Percentiles rank a stretch among this genome's conserved stretches.
phyloP scores from a whole-genome alignment of 305 asterid species.

The Fraxinus greggii region DNA sequence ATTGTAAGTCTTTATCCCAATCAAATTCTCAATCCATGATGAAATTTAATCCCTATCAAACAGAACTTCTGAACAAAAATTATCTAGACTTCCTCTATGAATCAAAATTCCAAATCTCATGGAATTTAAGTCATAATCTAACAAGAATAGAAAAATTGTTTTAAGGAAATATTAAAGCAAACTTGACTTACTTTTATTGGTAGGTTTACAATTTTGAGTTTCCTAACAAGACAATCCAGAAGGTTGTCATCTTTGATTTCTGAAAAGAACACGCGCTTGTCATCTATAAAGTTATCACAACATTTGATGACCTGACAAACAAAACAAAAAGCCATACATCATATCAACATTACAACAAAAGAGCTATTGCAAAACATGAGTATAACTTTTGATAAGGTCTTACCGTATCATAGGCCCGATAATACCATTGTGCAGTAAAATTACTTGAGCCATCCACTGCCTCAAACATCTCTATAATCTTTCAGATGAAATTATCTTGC shows the following conservation, averaged over 20 bases:
- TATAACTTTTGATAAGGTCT: neutral
- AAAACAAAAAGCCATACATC: constrained; percentile 4
- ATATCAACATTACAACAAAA: neutral
- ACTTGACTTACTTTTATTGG: constrained; percentile 36
- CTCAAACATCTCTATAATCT: constrained; percentile 65
- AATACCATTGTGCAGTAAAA: constrained; percentile 77
- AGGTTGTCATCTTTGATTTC: constrained; percentile 67
- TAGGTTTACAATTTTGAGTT: constrained; percentile 33
- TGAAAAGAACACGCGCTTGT: constrained; percentile 58
- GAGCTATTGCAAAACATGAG: neutral
- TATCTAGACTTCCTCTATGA: no score
- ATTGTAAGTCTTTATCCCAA: no score
- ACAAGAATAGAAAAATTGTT: neutral
- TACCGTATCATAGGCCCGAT: constrained; percentile 71
- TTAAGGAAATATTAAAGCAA: neutral
- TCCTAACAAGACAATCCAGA: constrained; percentile 49
- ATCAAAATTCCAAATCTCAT: no score
- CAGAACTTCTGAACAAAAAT: no score
- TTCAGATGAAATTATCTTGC: constrained; percentile 49
- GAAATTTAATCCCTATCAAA: no score
- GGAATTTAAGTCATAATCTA: no score
- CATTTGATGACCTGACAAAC: constrained; percentile 44
- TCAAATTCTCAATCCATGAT: no score
- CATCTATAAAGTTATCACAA: constrained; percentile 39
- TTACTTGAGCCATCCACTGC: constrained; percentile 41